These are phyloP conservation scores for Rhododendron simsii DNA, from an alignment of 148 eudicot genomes.

Conservation along the genomic window DNA sequence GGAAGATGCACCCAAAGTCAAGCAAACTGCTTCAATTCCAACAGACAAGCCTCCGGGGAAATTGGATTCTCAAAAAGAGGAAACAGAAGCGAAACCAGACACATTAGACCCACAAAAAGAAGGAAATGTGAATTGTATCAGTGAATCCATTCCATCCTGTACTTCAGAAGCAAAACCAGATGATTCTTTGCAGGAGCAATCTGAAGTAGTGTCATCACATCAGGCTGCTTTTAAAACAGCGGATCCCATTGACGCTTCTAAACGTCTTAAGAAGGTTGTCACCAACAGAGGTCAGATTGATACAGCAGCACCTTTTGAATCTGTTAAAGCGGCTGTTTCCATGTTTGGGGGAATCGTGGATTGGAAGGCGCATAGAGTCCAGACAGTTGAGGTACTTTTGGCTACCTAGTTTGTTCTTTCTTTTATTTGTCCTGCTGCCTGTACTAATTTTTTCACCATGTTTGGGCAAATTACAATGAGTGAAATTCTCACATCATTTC, in stretches of 20 bases:
- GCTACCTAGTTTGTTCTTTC: constrained; percentile 1
- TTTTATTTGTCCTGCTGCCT: neutral
- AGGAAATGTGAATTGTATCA: neutral
- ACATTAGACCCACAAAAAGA: constrained; percentile 6
- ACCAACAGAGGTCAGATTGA: constrained; percentile 55
- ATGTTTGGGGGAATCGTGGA: constrained; percentile 96
- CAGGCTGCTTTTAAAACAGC: neutral
- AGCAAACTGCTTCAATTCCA: neutral
- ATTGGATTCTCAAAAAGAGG: neutral
- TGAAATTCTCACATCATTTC: neutral
- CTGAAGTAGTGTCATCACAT: constrained; percentile 10
- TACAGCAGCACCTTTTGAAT: constrained; percentile 90
- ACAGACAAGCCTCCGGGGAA: neutral
- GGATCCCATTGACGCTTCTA: constrained; percentile 5
- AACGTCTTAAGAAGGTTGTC: constrained; percentile 19
- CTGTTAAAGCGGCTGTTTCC: constrained; percentile 94
- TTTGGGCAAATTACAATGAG: neutral
- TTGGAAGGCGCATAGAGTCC: constrained; percentile 94
- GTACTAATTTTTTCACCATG: neutral
- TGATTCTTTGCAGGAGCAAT: neutral
- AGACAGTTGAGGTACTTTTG: constrained; percentile 78
- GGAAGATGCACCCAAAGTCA: neutral
- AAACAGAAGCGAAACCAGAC: neutral
- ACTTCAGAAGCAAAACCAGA: constrained; percentile 15
- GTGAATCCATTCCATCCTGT: constrained; percentile 3